Evolutionary conservation across 2,329 filamentous ascomycete genomes (phyloP).

Genomic region (Bipolaris gigantea): DNA sequence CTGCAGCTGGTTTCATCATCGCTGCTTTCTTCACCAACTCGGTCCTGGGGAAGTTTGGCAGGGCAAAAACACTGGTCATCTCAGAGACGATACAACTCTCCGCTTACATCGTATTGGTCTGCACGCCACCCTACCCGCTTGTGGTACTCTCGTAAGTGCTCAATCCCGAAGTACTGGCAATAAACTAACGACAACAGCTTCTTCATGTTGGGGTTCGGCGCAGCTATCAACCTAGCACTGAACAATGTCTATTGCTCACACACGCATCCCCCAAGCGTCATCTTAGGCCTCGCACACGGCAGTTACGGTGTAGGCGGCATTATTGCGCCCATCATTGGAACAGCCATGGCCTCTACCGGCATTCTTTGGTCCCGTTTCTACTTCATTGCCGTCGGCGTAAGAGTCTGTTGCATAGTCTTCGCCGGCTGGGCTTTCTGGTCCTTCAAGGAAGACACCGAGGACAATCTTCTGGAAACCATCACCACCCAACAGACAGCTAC

Average conservation of each 20-base stretch:
- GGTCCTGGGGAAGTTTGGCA: slow-evolving; percentile 64
- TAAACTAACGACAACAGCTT: slow-evolving; percentile 53
- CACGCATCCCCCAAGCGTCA: slow-evolving; percentile 54
- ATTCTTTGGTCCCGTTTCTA: slow-evolving; percentile 74
- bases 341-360: slow-evolving; percentile 65
- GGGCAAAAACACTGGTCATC: slow-evolving; percentile 64
- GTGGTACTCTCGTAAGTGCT: slow-evolving; percentile 57
- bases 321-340: slow-evolving; percentile 72
- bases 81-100: slow-evolving; percentile 59
- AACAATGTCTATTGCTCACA: slow-evolving; percentile 62
- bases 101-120: slow-evolving; percentile 67
- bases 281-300: slow-evolving; percentile 67
- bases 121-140: slow-evolving; percentile 69
- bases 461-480: slow-evolving; percentile 50
- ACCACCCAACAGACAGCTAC: slow-evolving; percentile 45
- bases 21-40: slow-evolving; percentile 71
- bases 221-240: slow-evolving; percentile 55
- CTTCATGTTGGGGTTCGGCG: slow-evolving; percentile 63
- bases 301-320: slow-evolving; percentile 58
- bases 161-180: no score
- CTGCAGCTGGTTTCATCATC: slow-evolving; percentile 74
- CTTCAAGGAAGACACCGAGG: slow-evolving; percentile 65
- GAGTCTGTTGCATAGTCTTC: slow-evolving; percentile 59
- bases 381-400: slow-evolving; percentile 63
- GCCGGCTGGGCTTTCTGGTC: slow-evolving; percentile 69